Conservation (phyloP, 2,329 filamentous ascomycete species). For the Sporothrix luriei region DNA sequence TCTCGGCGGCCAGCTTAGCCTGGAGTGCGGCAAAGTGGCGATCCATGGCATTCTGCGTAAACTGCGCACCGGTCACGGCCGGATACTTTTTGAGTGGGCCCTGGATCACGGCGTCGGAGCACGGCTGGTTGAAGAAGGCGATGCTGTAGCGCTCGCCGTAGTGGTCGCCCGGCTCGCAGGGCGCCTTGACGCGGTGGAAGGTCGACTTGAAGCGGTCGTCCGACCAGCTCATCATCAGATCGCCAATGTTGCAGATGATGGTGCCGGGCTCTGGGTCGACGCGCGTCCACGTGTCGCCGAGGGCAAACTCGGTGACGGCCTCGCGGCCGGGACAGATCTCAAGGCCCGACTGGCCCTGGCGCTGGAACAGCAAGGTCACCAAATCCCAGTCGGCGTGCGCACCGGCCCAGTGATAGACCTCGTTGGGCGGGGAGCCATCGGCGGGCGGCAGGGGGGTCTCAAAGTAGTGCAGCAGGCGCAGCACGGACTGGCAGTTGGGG, state of each 20-base stretch:
- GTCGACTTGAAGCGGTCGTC: constrained; percentile 70
- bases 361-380: constrained; percentile 65
- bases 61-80: constrained; percentile 61
- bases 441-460: constrained; percentile 37
- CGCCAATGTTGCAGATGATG: constrained; percentile 67
- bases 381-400: constrained; percentile 65
- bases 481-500: constrained; percentile 57
- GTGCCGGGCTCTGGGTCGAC: constrained; percentile 57
- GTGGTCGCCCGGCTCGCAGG: constrained; percentile 55
- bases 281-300: constrained; percentile 64
- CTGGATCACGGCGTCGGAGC: constrained; percentile 60
- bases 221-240: constrained; percentile 67
- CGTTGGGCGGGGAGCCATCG: constrained; percentile 44
- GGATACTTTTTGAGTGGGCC: constrained; percentile 65
- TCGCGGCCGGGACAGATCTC: constrained; percentile 68
- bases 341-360: constrained; percentile 60
- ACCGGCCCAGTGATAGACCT: constrained; percentile 61
- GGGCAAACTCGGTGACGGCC: constrained; percentile 60
- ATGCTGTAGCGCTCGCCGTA: constrained; percentile 66
- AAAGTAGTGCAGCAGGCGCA: constrained; percentile 41
- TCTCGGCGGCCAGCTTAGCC: constrained; percentile 33
- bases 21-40: constrained; percentile 38
- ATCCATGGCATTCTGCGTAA: constrained; percentile 47
- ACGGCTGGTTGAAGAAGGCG: constrained; percentile 63
- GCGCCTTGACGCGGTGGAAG: constrained; percentile 65